These are phyloP conservation scores for Capsicum baccatum DNA, from an alignment of 257 asterid genomes.

Conservation along the genomic window DNA sequence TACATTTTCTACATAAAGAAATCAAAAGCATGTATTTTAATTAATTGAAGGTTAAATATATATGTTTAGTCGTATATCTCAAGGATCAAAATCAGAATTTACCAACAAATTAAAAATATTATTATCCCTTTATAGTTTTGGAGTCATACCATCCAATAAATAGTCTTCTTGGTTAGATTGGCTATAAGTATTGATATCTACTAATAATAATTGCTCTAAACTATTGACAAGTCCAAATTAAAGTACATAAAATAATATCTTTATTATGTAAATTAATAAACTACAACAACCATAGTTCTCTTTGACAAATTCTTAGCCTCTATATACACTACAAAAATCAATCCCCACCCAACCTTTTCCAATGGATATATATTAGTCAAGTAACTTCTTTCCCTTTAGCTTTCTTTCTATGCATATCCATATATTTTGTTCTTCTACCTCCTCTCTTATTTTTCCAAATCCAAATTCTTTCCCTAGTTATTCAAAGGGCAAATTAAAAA, in stretches of 20 bases:
- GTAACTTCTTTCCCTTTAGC: background rate
- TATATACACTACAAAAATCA: too few relatives aligned
- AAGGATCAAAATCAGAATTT: background rate
- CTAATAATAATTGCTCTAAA: background rate
- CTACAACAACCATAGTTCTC: background rate
- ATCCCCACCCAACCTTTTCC: constrained; percentile 30
- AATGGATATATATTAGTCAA: background rate
- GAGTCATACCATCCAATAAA: constrained; percentile 20
- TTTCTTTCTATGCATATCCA: background rate
- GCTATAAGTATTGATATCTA: background rate
- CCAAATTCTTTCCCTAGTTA: background rate
- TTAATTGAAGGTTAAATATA: background rate
- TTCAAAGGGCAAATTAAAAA: constrained; percentile 22
- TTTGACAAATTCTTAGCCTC: constrained; percentile 32
- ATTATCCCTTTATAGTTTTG: background rate
- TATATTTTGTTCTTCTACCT: background rate
- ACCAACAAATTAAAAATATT: background rate
- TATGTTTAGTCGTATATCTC: background rate
- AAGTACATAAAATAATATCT: background rate
- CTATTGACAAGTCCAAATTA: background rate
- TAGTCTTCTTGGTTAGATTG: background rate
- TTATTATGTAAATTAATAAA: background rate
- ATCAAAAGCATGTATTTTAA: background rate
- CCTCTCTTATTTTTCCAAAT: background rate
- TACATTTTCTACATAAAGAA: background rate